Evolutionary conservation across 768 basidiomycete genomes (phyloP), one percentile per base, ranked within the genome.

Genomic region (Chalciporus sphaerocephalus): DNA sequence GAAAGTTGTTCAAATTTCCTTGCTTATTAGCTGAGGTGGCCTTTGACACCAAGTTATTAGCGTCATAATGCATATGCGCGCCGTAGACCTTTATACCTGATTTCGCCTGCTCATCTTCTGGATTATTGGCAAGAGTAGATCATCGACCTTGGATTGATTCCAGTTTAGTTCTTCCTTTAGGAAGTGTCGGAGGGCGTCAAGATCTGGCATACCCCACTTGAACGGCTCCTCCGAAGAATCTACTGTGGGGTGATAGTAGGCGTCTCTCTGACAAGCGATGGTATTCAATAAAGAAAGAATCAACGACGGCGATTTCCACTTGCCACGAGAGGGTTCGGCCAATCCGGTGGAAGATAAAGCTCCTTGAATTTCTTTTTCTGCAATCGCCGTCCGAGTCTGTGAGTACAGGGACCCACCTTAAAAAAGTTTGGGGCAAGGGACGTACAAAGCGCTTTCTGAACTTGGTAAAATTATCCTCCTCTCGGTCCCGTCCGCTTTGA

Each of bases 141-240:
- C 92, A 57, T 96, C 91, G 0, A 92, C 90, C 68, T 95, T 96
- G 17, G 64, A 63, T 53, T 84, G 78, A 12, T 73, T 69, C 94
- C 94, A 97, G 11, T 83, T 77, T 9, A 97, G 74, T 56, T 96
- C 93, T 42, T 82, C 74, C 16, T 74, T 72, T 43, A 93, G 69
- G 57, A 87, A 88, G 38, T 75, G 67, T 51, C 93, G 81, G 43
- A 99, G 77, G 3, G 85, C 93, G 59, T 96, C 92, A 2, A 99
- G 79, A 61, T 98, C 96, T n/a, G 94, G 92, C 51, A 93, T 70
- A 4, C 91, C 93, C 95, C 95, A 99, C 57, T 92, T 90, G 64
- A 99, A 98, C 0, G 88, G 84, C 51, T 97, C 94, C 44, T 92
- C 85, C 1, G 92, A 95, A 30, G 81, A 79, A 60, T 97, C 93